Base-by-base conservation (phyloP, 164 flowering plant genomes). In the Kingdonia uniflora region DNA sequence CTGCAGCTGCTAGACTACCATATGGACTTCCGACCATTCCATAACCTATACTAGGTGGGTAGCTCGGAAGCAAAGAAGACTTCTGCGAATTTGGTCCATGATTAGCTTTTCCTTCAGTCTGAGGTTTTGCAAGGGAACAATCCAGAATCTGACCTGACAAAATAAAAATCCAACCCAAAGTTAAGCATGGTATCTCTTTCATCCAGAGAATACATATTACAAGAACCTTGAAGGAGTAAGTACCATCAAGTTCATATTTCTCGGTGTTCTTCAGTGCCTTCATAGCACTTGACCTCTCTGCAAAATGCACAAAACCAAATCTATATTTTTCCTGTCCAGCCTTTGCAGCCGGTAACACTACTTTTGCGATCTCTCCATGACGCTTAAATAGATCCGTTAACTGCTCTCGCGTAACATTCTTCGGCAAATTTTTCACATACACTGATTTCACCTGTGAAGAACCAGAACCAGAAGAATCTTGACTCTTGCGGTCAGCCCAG, bases 111-210 rank as follows among this genome's bases (percentile, higher is more conserved):
- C 72, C 80, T 29, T 85, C 95, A 16, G 76, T 73, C 55, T 77
- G 97, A 13, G 97, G 92, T 70, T 84, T 89, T 45, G 97, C 97
- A 51, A 89, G 87, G 48, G 95, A 85, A 65, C 90, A 85, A 56
- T 89, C 92, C 47, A 89, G 63, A 55, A 76, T 76, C 75, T 81
- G 85, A 53, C 97, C 97, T 90, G 64, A 21, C 14, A 16, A 58
- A 16, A 19, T 8, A 2, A 60, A 7, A 60, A 55, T 35, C 15
- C 46, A 16, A 58, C 24, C 25, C 40, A 54, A 55, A 43, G 16
- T 39, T 16, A 52, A 29, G 35, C 8, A 29, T 29, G 35, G 6
- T 8, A 29, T 29, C 4, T 29, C n/a, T 29, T 29, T 29, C 35
- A 29, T 29, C 6, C 8, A 29, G 29, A 47, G 29, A 19, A 22